Evolutionary conservation across 176 grass and related monocot genomes (phyloP), one percentile per base, ranked within the genome.

Genomic region (Saccharum spontaneum): DNA sequence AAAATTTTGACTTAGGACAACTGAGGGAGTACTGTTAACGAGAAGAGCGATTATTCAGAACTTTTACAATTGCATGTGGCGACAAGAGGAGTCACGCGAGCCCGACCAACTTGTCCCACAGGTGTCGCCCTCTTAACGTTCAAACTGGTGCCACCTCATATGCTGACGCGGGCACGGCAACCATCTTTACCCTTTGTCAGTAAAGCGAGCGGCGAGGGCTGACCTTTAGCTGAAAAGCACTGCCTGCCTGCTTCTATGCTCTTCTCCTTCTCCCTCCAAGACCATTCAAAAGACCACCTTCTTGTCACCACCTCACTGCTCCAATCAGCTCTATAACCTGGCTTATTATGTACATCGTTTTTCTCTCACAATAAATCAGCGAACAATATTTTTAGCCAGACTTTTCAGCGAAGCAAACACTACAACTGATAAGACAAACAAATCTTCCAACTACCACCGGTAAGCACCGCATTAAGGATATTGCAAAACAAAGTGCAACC

Each of bases 201-300:
- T 22, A 61, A 77, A 72, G 44, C 39, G n/a, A 15, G 48, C n/a
- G 14, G 20, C 39, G 20, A 77, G 79, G 49, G 62, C 86, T 83
- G 52, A 77, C 55, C 73, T 86, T 86, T 43, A 45, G 55, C 84
- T 33, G 83, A 79, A 82, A 86, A 86, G 61, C 84, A 90, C 22
- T 83, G 59, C 12, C 50, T 75, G 75, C 38, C 52, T 67, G 73
- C 43, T 83, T 83, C 74, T 41, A 79, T 74, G 44, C 66, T 79
- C 28, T 40, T 75, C 70, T 59, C 30, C 63, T 46, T 28, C 26
- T 79, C 79, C 61, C 87, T 69, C 82, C 80, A 69, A 87, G 31
- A 83, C 75, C 60, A 69, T 90, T 90, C 75, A 69, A 90, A 90
- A 69, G 1, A 73, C 4, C n/a, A n/a, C n/a, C n/a, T n/a, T n/a